These are phyloP conservation scores for Suillus spraguei DNA, from an alignment of 768 basidiomycete genomes.

Conservation along the genomic window DNA sequence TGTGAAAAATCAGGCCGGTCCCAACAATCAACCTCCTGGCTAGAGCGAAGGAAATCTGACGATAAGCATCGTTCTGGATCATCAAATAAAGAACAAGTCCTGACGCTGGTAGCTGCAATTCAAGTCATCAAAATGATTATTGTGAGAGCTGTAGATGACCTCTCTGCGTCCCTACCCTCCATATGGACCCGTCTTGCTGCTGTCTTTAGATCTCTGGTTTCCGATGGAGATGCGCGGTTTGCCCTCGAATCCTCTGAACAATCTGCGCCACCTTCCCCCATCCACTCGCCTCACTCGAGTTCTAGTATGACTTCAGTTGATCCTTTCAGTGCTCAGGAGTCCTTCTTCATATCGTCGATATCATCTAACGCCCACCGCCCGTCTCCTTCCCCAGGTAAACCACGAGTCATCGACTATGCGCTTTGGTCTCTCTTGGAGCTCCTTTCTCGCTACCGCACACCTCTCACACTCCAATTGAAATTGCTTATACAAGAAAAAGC, in stretches of 20 bases:
- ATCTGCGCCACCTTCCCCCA: slow-evolving; percentile 54
- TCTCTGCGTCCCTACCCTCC: slow-evolving; percentile 54
- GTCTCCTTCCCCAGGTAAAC: slow-evolving; percentile 34
- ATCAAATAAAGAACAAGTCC: slow-evolving; percentile 23
- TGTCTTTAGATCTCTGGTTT: slow-evolving; percentile 52
- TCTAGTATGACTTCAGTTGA: slow-evolving; percentile 19
- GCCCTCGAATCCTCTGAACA: slow-evolving; percentile 44
- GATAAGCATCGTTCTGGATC: slow-evolving; percentile 32
- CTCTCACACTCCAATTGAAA: slow-evolving; percentile 67
- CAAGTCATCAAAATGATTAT: slow-evolving; percentile 72
- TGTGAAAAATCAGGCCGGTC: slow-evolving; percentile 41
- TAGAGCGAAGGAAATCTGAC: slow-evolving; percentile 50
- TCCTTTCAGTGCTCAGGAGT: slow-evolving; percentile 11
- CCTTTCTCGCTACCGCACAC: slow-evolving; percentile 60
- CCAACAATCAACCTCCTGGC: slow-evolving; percentile 23
- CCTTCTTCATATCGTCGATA: slow-evolving; percentile 6
- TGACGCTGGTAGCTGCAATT: slow-evolving; percentile 48
- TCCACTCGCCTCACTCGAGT: slow-evolving; percentile 51
- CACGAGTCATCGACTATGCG: slow-evolving; percentile 69
- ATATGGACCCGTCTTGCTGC: slow-evolving; percentile 65
- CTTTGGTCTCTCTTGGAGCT: slow-evolving; percentile 75
- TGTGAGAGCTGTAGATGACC: slow-evolving; percentile 61
- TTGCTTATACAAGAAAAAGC: slow-evolving; percentile 68
- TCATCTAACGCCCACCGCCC: slow-evolving; percentile 11
- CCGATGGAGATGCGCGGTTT: slow-evolving; percentile 66